Base-by-base conservation (phyloP, 176 grass and related monocot species). In the Miscanthus lutarioriparius region DNA sequence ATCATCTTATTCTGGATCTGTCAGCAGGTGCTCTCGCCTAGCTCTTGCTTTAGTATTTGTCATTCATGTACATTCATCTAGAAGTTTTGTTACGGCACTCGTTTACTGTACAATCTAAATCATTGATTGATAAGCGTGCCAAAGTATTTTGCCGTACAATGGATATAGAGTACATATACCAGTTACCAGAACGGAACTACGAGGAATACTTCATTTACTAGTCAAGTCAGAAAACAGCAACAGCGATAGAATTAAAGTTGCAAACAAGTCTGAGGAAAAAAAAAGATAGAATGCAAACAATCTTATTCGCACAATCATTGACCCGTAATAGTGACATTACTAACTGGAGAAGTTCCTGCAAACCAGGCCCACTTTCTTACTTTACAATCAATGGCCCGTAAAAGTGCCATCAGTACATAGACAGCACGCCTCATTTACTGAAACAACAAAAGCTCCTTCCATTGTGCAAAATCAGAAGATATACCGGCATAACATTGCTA, bases 401-500 rank as follows among this genome's bases (percentile, higher is more conserved):
- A 33, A 25, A 37, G 11, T 30, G 26, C 4, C 38, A 73, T 3
- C n/a, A 45, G 16, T 20, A 64, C 4, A 35, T 3, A 45, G 39
- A 40, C 25, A 8, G 23, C 32, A 79, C 13, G 35, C 14, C 15
- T 78, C 78, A 14, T 49, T 48, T 22, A 59, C 38, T 61, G 30
- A 20, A 67, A 74, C 38, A 63, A 47, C 28, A 80, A 4, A 79
- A 59, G n/a, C 37, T 83, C 44, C 36, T 66, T 49, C 26, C 32
- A 53, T 35, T 63, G 41, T 68, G 20, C 19, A 17, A 17, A 53
- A 80, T 20, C 15, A 70, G 15, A 49, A 39, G 30, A 27, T 26
- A 70, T 1, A 12, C 2, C 28, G 8, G 70, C 39, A 86, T 41
- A 79, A 16, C 30, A 71, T 22, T 12, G 10, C 16, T 82, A 65